phyloP scores from a whole-genome alignment of 768 basidiomycete genomes.

The Russula griseocarnosa region DNA sequence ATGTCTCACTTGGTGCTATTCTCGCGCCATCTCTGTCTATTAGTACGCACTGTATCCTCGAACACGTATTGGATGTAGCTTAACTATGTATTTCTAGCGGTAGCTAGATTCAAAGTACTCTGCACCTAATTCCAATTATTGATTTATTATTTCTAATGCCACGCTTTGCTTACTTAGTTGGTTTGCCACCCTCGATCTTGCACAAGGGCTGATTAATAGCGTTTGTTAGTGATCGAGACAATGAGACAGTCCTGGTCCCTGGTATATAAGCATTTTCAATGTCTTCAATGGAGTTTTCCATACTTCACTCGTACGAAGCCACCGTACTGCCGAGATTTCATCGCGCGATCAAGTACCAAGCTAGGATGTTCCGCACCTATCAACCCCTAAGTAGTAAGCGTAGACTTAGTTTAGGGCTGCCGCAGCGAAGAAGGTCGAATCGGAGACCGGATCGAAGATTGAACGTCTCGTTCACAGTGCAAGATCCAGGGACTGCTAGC shows the following conservation, averaged over 20 bases:
- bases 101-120: constrained; percentile 4
- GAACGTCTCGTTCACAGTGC: no score
- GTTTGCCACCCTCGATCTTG: constrained; percentile 3
- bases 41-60: constrained; percentile 19
- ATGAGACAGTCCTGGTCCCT: not conserved
- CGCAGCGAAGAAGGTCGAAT: not conserved
- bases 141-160: not conserved
- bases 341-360: constrained; percentile 11
- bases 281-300: not conserved
- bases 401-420: not conserved
- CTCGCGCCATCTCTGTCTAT: constrained; percentile 10
- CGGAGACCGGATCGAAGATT: not conserved
- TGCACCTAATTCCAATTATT: constrained; percentile 8
- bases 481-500: no score
- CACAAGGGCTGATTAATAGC: not conserved
- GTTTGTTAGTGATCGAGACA: not conserved
- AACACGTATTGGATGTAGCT: constrained; percentile 18
- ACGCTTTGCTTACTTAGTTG: not conserved
- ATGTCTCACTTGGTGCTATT: constrained; percentile 2
- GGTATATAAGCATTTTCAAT: no score
- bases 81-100: constrained; percentile 21
- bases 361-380: not conserved
- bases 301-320: not conserved
- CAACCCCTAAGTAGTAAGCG: constrained; percentile 13
- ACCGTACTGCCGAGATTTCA: constrained; percentile 5